Base-by-base conservation (phyloP, 1,284 basidiomycete species). In the Leccinum fuscescens region DNA sequence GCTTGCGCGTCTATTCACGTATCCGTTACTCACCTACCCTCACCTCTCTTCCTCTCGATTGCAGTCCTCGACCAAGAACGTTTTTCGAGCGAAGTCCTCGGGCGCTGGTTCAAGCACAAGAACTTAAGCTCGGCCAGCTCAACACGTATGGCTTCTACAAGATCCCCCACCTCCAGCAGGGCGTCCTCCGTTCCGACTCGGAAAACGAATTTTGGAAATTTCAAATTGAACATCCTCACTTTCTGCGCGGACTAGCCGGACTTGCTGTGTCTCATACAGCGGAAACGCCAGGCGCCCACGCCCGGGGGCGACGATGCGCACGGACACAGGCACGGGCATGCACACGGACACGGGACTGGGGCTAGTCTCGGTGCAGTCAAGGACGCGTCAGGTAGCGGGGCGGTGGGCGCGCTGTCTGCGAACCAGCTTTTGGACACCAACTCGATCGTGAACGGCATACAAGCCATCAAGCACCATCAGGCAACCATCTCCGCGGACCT, bases 81-180 rank as follows among this genome's bases (percentile, higher is more conserved):
- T 29, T 94, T 99, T 72, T 92, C 93, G 2, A 88, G 90, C 54
- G 92, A 98, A 75, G 86, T 97, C 27, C 83, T 98, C 7, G 93
- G 93, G 3, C 84, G 88, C 54, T 98, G 92, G 90, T 98, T 98
- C 86, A 98, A 98, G 74, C 96, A 98, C 78, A 87, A 89, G 66
- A 96, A 96, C 76, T 97, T 97, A 73, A 88, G 87, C 52, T 94
- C 92, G 48, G 96, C 39, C 96, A 98, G 75, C 84, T 98, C 70
- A 98, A 98, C 82, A 97, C 96, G 94, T 96, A 96, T 74, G 94
- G 93, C 51, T 96, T 96, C 73, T 93, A 94, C 81, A 95, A 95
- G 80, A 92, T 96, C 57, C 94, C 95, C 0, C 95, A 98, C 74
- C 86, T 98, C 20, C 95, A 97, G 72, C 94, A 97, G 74, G 96